These are phyloP conservation scores for Talaromyces adpressus DNA, from an alignment of 495 filamentous ascomycete species.

Conservation along the genomic window DNA sequence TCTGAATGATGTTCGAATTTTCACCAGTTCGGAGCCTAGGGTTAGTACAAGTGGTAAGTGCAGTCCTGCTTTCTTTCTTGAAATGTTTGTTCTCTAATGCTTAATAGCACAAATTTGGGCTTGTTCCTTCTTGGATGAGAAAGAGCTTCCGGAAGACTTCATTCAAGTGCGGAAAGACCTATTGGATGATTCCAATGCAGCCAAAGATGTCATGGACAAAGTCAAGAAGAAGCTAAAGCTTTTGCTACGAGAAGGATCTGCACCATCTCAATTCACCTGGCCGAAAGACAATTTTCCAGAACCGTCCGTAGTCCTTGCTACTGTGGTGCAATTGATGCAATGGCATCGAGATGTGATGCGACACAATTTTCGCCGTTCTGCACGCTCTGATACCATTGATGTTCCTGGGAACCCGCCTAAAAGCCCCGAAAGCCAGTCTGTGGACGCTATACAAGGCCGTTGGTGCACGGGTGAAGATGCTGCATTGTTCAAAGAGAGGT, in stretches of 20 bases:
- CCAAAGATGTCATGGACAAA: conserved; percentile 99
- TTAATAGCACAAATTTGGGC: conserved; percentile 84
- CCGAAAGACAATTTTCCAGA: conserved; percentile 88
- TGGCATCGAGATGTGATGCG: conserved; percentile 94
- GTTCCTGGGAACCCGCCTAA: conserved; percentile 20
- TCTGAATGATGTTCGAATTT: conserved; percentile 83
- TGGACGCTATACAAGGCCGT: conserved; percentile 70
- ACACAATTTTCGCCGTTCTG: conserved; percentile 77
- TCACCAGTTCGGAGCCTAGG: conserved; percentile 88
- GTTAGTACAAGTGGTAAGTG: conserved; percentile 78
- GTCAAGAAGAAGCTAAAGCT: conserved; percentile 98
- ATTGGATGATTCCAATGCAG: conserved; percentile 96
- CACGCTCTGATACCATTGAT: conserved; percentile 45
- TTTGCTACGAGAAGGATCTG: conserved; percentile 78
- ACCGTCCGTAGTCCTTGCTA: conserved; percentile 78
- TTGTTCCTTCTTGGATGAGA: conserved; percentile 78
- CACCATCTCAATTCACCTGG: conserved; percentile 94
- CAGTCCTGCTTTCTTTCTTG: not conserved
- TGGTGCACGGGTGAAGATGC: conserved; percentile 98
- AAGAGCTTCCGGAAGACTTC: conserved; percentile 73
- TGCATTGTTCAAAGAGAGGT: conserved; percentile 88
- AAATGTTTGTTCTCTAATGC: conserved; percentile 15
- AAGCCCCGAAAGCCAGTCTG: conserved; percentile 40
- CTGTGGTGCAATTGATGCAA: conserved; percentile 95
- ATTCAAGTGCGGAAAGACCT: conserved; percentile 90